These are phyloP conservation scores for Nicotiana attenuata DNA, from an alignment of 257 asterid species.

Conservation along the genomic window DNA sequence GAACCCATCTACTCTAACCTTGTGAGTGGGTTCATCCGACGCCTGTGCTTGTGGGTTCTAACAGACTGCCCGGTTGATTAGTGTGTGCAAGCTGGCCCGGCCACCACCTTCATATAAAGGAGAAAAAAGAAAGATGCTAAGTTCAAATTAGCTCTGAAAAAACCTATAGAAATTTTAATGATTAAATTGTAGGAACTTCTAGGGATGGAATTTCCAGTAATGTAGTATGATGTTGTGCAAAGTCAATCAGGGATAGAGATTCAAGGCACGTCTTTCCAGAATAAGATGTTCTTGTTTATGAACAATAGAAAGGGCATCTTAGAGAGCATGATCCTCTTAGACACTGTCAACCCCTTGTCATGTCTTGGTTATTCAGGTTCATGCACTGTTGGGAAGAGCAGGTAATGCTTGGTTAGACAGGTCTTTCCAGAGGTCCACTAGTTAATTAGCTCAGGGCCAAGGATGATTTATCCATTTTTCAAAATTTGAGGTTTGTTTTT, in stretches of 20 bases:
- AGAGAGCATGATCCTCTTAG: not conserved
- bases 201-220: not conserved
- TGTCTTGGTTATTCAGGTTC: not conserved
- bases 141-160: not conserved
- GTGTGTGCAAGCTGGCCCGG: not conserved
- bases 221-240: not conserved
- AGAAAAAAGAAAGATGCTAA: not conserved
- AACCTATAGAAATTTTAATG: not conserved
- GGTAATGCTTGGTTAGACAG: not conserved
- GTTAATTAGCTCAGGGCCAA: not conserved
- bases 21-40: not conserved
- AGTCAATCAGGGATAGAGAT: not conserved
- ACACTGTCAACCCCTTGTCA: not conserved
- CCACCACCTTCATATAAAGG: not conserved
- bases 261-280: not conserved
- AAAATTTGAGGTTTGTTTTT: not conserved
- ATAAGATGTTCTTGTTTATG: not conserved
- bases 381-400: not conserved
- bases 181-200: not conserved
- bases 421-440: not conserved
- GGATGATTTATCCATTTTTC: not conserved
- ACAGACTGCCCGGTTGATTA: not conserved
- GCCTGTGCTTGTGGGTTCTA: not conserved
- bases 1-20: not conserved
- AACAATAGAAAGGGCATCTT: not conserved